phyloP scores from a whole-genome alignment of 78 protist genomes.

The Monocercomonoides exilis region DNA sequence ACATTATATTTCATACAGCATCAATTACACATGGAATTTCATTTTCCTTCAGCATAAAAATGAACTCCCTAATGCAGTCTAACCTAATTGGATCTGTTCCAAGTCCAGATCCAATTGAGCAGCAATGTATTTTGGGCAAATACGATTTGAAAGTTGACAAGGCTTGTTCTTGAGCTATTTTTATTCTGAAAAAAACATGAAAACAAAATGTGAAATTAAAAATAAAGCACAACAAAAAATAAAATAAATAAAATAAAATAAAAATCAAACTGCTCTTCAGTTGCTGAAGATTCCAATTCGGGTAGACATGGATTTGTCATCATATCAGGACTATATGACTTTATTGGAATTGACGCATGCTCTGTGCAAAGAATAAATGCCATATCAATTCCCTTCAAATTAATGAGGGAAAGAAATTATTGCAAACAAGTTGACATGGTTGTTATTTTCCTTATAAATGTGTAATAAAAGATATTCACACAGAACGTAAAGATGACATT shows the following conservation, averaged over 20 bases:
- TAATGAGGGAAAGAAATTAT: not conserved
- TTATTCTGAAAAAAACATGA: too few species aligned
- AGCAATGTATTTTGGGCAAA: not conserved
- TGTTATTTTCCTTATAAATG: too few species aligned
- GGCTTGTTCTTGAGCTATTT: too few species aligned
- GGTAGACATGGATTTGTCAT: not conserved
- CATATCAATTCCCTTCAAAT: not conserved
- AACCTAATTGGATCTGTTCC: not conserved
- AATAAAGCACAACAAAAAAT: too few species aligned
- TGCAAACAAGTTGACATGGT: too few species aligned
- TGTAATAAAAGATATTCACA: not conserved
- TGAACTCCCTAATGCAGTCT: not conserved
- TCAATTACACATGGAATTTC: not conserved
- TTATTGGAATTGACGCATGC: not conserved
- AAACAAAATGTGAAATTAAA: too few species aligned
- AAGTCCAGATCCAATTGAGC: not conserved
- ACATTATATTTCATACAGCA: not conserved
- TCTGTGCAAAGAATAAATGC: not conserved
- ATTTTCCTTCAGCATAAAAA: not conserved
- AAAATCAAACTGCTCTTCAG: too few species aligned
- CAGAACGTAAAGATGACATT: not conserved
- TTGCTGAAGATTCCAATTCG: too few species aligned
- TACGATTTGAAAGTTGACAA: too few species aligned
- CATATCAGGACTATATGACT: not conserved
- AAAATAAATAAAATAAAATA: too few species aligned